Conservation (phyloP, 129 eudicot genomes). For the Heracleum sosnowskyi region DNA sequence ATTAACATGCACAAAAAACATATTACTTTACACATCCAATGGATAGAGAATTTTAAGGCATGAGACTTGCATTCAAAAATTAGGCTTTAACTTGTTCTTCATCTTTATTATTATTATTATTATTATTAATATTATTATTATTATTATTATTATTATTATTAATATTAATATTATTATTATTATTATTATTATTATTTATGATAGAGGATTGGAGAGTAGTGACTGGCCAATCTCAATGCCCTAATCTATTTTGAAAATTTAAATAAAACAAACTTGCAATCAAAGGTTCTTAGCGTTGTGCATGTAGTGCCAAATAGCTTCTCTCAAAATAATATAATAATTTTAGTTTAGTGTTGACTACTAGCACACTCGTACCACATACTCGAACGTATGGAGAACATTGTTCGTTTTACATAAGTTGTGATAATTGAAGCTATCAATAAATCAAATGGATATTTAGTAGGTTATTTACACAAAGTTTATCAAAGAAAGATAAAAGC, state of each 20-base stretch:
- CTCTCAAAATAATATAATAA: too few relatives aligned
- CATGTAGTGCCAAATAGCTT: background rate
- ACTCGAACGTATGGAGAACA: background rate
- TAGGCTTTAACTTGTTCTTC: background rate
- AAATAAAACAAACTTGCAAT: background rate
- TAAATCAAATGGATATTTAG: background rate
- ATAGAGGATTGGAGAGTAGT: background rate
- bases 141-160: too few relatives aligned
- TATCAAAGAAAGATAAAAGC: background rate
- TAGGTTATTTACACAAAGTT: too few relatives aligned
- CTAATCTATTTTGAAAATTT: too few relatives aligned
- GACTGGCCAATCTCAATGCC: background rate
- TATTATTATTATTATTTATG: too few relatives aligned
- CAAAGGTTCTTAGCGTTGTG: background rate
- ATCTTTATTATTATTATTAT: too few relatives aligned
- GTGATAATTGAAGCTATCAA: background rate
- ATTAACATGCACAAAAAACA: background rate
- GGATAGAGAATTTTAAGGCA: background rate
- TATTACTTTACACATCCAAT: background rate
- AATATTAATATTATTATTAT: too few relatives aligned
- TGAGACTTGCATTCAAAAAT: background rate
- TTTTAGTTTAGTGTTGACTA: background rate
- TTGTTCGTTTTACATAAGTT: too few relatives aligned
- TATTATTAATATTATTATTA: too few relatives aligned
- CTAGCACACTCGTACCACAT: background rate